phyloP scores from a whole-genome alignment of 2,329 filamentous ascomycete species.

The Lachnellula hyalina region DNA sequence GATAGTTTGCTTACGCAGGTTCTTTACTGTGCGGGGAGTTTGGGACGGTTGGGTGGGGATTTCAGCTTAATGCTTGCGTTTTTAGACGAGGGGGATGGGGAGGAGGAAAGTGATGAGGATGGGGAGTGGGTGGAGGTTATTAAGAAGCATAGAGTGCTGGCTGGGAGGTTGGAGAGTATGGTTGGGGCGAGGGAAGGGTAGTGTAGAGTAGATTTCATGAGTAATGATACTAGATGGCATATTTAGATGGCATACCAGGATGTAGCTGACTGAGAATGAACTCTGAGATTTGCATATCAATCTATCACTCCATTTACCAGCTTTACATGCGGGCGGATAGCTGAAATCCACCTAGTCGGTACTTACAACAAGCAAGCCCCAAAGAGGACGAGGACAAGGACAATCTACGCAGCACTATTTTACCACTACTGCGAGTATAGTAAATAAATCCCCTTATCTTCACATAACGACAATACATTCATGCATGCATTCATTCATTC shows the following conservation, averaged over 20 bases:
- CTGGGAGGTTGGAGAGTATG: conserved; percentile 69
- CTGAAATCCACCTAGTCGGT: background rate
- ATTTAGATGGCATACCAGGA: background rate
- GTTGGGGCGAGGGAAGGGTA: conserved; percentile 40
- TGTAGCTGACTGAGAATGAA: background rate
- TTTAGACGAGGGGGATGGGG: conserved; percentile 30
- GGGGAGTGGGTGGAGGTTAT: conserved; percentile 83
- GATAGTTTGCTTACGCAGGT: conserved; percentile 91
- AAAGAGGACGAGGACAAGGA: too few species aligned
- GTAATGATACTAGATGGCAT: background rate
- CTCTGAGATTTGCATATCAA: background rate
- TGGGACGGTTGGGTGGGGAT: conserved; percentile 85
- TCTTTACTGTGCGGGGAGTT: conserved; percentile 84
- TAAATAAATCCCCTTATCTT: too few species aligned
- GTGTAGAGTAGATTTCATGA: conserved; percentile 1
- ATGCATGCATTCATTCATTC: too few species aligned
- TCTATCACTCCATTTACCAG: background rate
- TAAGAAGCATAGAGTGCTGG: conserved; percentile 78
- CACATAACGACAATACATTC: too few species aligned
- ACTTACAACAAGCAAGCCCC: too few species aligned
- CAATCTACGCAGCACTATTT: too few species aligned
- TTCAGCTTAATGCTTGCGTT: conserved; percentile 83
- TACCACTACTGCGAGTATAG: too few species aligned
- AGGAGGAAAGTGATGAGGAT: conserved; percentile 35
- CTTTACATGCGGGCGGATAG: too few species aligned